These are phyloP conservation scores for Osmanthus fragrans DNA, from an alignment of 257 asterid species.

Conservation along the genomic window DNA sequence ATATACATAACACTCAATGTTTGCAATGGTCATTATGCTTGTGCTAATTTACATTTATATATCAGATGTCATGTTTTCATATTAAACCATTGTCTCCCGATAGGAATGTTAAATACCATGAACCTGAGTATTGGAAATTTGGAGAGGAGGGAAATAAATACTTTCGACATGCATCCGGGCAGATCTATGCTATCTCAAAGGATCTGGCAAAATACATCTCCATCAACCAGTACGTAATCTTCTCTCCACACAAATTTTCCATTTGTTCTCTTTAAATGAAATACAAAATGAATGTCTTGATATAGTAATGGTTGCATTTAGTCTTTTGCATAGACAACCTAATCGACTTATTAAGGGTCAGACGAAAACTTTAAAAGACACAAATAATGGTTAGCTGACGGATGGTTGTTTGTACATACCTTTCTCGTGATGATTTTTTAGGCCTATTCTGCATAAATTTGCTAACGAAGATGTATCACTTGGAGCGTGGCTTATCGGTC, in stretches of 20 bases:
- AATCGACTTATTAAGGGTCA: no score
- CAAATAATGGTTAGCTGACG: neutral
- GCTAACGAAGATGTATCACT: slow-evolving; percentile 70
- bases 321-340: no score
- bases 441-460: slow-evolving; percentile 55
- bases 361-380: no score
- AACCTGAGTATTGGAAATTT: slow-evolving; percentile 64
- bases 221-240: slow-evolving; percentile 42
- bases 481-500: slow-evolving; percentile 67
- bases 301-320: neutral
- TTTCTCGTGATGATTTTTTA: slow-evolving; percentile 21
- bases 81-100: neutral
- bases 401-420: neutral
- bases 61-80: neutral
- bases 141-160: slow-evolving; percentile 62
- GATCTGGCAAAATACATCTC: slow-evolving; percentile 52
- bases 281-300: neutral
- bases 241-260: neutral
- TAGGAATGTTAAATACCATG: slow-evolving; percentile 63
- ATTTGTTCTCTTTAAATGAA: neutral
- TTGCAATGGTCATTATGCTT: neutral
- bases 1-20: neutral
- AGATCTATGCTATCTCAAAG: slow-evolving; percentile 61
- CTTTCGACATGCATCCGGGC: slow-evolving; percentile 73
- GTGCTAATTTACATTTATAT: neutral